Conservation (phyloP, 495 filamentous ascomycete species). For the Coniosporium apollinis region DNA sequence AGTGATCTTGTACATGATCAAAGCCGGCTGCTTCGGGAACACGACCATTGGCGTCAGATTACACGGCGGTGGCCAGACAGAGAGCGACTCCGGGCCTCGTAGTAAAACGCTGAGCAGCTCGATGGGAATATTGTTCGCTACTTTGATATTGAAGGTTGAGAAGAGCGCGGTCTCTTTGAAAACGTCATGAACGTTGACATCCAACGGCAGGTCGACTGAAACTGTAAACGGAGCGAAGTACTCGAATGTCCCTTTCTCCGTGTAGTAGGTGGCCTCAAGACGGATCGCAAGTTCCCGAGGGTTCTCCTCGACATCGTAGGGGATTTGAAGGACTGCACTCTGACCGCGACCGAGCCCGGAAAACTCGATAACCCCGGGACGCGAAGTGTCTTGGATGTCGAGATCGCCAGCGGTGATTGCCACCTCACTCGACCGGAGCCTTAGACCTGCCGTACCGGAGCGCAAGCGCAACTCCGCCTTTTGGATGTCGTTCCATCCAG, state of each 20-base stretch:
- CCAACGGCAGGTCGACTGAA: constrained; percentile 57
- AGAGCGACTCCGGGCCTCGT: constrained; percentile 48
- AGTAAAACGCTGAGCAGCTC: constrained; percentile 56
- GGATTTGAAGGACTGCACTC: constrained; percentile 45
- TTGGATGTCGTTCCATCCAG: constrained; percentile 61
- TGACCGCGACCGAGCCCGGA: constrained; percentile 32
- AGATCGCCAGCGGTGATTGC: constrained; percentile 39
- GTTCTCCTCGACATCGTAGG: constrained; percentile 73
- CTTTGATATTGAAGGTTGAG: constrained; percentile 76
- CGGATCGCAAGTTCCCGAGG: constrained; percentile 54
- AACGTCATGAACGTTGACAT: constrained; percentile 91
- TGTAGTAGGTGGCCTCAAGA: constrained; percentile 63
- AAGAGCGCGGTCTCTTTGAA: constrained; percentile 75
- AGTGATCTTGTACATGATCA: constrained; percentile 63
- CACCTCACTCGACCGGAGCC: constrained; percentile 60
- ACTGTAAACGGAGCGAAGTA: constrained; percentile 49
- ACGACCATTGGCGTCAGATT: constrained; percentile 38
- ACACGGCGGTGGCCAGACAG: constrained; percentile 41
- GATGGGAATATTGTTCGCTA: constrained; percentile 56
- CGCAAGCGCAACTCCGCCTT: constrained; percentile 54
- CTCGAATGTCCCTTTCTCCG: constrained; percentile 51
- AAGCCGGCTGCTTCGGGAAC: constrained; percentile 66
- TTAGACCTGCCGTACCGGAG: constrained; percentile 69
- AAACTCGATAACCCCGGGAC: constrained; percentile 54
- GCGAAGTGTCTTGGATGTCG: constrained; percentile 35